A percentile compares a stretch with the other conserved stretches of the same genome.
phyloP scores from a whole-genome alignment of 225 moss, liverwort and hornwort species.

The Rhytidiadelphus loreus region DNA sequence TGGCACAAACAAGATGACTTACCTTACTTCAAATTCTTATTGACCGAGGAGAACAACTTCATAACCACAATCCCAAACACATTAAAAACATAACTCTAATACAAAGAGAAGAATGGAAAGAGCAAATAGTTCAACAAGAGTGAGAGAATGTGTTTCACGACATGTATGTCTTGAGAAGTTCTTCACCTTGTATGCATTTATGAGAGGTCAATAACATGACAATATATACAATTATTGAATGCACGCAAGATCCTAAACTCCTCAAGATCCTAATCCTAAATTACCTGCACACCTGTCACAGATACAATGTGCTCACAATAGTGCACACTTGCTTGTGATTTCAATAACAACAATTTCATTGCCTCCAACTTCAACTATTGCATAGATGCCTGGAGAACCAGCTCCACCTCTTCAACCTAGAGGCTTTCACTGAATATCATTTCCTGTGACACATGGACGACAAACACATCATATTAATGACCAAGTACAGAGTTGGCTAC shows the following conservation, averaged over 20 bases:
- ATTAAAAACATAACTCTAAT: not conserved
- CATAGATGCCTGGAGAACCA: not conserved
- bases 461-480: not conserved
- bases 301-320: not conserved
- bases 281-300: not conserved
- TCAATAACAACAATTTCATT: not conserved
- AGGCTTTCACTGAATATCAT: slow-evolving; percentile 85
- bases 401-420: slow-evolving; percentile 12
- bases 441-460: slow-evolving; percentile 41
- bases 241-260: slow-evolving; percentile 5
- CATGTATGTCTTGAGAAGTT: not conserved
- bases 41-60: not conserved
- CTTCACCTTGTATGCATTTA: not conserved
- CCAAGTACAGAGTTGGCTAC: not conserved
- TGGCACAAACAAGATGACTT: too few species aligned
- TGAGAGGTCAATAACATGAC: not conserved
- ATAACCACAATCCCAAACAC: not conserved
- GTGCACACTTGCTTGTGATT: not conserved
- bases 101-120: not conserved
- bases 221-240: slow-evolving; percentile 51
- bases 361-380: not conserved
- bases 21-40: not conserved
- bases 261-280: not conserved
- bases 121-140: not conserved
- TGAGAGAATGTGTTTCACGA: not conserved